phyloP scores from a whole-genome alignment of 139 green algal genomes.

The Trebouxia sp. region DNA sequence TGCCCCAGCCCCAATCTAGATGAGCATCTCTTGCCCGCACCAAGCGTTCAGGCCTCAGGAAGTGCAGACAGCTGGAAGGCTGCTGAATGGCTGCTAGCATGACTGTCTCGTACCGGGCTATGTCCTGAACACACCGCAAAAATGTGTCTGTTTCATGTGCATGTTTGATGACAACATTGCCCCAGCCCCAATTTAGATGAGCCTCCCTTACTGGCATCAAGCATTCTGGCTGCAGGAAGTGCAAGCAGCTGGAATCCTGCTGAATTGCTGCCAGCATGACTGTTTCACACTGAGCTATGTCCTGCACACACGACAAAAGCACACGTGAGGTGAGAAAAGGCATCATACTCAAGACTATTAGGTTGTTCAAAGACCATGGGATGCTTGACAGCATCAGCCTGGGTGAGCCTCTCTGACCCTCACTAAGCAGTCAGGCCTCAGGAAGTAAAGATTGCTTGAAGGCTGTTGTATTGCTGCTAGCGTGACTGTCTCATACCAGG shows the following conservation, averaged over 20 bases:
- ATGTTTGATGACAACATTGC: conserved; percentile 11
- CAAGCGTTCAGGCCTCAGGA: conserved; percentile 81
- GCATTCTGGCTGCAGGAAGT: conserved; percentile 80
- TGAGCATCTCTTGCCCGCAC: conserved; percentile 46
- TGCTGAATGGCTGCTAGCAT: conserved; percentile 46
- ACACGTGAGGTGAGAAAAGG: too few species aligned
- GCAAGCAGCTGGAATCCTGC: conserved; percentile 63
- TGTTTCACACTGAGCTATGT: conserved; percentile 33
- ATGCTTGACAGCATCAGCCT: too few species aligned
- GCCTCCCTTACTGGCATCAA: conserved; percentile 59
- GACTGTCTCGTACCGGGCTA: conserved; percentile 34
- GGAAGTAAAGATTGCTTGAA: conserved; percentile 69
- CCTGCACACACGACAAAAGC: too few species aligned
- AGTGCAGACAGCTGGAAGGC: conserved; percentile 69
- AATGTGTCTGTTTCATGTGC: too few species aligned
- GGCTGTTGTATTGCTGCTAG: conserved; percentile 48
- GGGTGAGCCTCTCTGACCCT: conserved; percentile 33
- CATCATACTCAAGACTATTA: too few species aligned
- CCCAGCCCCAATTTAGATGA: conserved; percentile 78
- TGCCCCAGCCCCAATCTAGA: conserved; percentile 79
- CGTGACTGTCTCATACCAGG: conserved; percentile 39
- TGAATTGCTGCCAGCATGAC: conserved; percentile 44
- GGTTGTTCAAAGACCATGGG: too few species aligned
- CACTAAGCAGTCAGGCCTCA: conserved; percentile 82
- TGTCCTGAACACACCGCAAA: background rate